A percentile compares a stretch with the other conserved stretches of the same genome.
phyloP scores from a whole-genome alignment of 192 early-diverging fungal species.

The Backusella parvicylindrica region DNA sequence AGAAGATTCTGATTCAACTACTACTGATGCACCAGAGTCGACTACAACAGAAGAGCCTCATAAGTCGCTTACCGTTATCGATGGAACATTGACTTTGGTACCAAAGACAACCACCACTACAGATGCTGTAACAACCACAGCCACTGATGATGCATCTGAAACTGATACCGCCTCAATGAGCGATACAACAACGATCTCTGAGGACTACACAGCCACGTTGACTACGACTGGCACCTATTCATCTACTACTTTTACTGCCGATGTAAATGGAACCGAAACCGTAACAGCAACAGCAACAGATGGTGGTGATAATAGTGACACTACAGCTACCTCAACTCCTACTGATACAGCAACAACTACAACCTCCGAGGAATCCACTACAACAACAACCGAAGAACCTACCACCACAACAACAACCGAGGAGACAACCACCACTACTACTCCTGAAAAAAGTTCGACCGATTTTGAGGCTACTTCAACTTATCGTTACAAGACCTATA shows the following conservation, averaged over 20 bases:
- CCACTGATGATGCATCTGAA: neutral
- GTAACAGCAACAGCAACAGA: neutral
- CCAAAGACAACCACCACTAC: neutral
- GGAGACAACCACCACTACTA: neutral
- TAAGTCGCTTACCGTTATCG: neutral
- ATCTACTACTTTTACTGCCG: neutral
- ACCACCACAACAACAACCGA: neutral
- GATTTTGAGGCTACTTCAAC: conserved; percentile 10
- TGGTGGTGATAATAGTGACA: neutral
- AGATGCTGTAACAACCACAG: neutral
- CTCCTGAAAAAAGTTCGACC: neutral
- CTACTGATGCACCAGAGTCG: neutral
- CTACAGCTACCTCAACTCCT: neutral
- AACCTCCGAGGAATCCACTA: neutral
- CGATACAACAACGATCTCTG: neutral
- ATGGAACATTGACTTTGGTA: neutral
- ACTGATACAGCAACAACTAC: neutral
- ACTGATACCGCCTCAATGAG: neutral
- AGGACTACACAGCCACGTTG: neutral
- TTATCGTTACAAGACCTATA: conserved; percentile 22
- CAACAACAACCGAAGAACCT: neutral
- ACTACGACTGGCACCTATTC: neutral
- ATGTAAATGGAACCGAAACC: neutral
- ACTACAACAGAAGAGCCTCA: neutral
- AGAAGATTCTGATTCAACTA: neutral